Evolutionary conservation across 2,329 filamentous ascomycete species (phyloP).

Genomic region (Colletotrichum trifolii): DNA sequence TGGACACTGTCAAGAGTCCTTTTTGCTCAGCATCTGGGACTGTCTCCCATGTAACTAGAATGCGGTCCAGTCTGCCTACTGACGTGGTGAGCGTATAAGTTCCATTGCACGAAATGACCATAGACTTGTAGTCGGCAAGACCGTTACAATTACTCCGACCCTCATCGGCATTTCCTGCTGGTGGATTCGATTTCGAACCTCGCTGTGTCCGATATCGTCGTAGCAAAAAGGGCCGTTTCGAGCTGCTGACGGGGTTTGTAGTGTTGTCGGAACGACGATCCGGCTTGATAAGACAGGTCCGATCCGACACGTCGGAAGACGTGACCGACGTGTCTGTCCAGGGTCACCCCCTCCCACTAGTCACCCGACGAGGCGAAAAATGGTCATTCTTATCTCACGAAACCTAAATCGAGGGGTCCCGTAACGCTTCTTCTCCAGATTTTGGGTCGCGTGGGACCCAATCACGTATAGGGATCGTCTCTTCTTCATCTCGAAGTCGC

Average conservation of each 20-base stretch:
- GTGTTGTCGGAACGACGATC: constrained; percentile 21
- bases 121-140: no score
- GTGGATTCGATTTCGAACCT: no score
- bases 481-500: background rate
- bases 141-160: no score
- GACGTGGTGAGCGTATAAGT: no score
- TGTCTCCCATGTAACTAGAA: no score
- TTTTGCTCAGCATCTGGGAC: no score
- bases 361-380: constrained; percentile 8
- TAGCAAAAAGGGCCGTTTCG: background rate
- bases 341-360: constrained; percentile 6
- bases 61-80: no score
- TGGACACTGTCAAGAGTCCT: no score
- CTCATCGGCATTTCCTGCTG: no score
- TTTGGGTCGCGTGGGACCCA: constrained; percentile 15
- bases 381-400: constrained; percentile 33
- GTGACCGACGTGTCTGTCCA: constrained; percentile 14
- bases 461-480: background rate
- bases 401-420: constrained; percentile 19
- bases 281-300: constrained; percentile 18
- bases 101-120: no score
- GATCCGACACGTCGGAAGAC: constrained; percentile 29
- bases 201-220: constrained; percentile 1
- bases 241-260: background rate
- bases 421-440: constrained; percentile 10